Evolutionary conservation across 176 grass and related monocot species (phyloP), one percentile per base, ranked within the genome.

Genomic region (Puccinellia tenuiflora): DNA sequence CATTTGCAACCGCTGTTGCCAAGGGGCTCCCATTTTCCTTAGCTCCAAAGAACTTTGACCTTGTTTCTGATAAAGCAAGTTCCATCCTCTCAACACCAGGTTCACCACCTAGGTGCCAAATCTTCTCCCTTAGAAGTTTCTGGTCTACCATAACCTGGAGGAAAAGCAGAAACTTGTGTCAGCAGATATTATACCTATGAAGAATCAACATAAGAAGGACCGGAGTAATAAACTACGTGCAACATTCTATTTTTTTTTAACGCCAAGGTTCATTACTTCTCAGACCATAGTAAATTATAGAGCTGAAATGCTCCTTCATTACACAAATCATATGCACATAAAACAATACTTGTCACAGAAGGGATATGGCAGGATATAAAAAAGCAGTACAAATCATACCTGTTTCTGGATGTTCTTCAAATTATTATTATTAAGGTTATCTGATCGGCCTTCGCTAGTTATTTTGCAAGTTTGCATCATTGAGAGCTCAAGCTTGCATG

Each of bases 391-490:
- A 47, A 65, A 81, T 52, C 76, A 25, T 87, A 98, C 96, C 91
- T 98, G 87, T 68, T 93, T 88, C 43, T 90, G 77, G 35, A 93
- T 89, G 62, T 83, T 80, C 40, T 79, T 91, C 83, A 90, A 93
- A 90, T 93, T 83, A 86, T 86, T 78, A 22, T 85, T 73, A 47
- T 73, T 71, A 63, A 93, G 80, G 52, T 79, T 86, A 84, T 84
- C 62, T 52, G 77, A 73, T 68, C 83, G 48, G 1, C 85, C 83
- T 90, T 86, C 54, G 7, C 85, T 40, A 77, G 79, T 93, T 75
- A 93, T 18, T 79, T 88, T 95, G 68, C 92, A 95, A 47, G 93
- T 95, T 81, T 89, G 91, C 85, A 98, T 95, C 91, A 95, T 95
- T 78, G 96, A 98, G 30, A 98, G 62, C 75, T 98, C 92, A 77